Evolutionary conservation across 148 eudicot genomes (phyloP).

Genomic region (Persicaria maculosa): DNA sequence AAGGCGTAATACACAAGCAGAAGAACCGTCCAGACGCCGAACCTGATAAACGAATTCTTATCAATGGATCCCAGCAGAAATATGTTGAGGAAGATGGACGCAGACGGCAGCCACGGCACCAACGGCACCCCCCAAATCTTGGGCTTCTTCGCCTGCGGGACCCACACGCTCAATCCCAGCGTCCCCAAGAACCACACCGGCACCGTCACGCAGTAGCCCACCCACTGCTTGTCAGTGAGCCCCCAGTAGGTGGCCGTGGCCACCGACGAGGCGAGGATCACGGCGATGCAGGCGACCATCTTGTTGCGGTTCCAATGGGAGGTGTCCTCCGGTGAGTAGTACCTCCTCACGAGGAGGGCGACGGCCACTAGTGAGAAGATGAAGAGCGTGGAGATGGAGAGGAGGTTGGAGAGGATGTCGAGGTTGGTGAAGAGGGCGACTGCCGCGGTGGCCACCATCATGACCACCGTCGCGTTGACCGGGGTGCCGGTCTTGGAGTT

Average conservation of each 20-base stretch:
- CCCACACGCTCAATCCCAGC: slow-evolving; percentile 19
- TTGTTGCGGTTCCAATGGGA: slow-evolving; percentile 42
- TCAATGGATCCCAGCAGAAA: slow-evolving; percentile 64
- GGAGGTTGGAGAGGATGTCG: slow-evolving; percentile 35
- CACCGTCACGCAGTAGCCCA: slow-evolving; percentile 31
- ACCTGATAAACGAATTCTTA: slow-evolving; percentile 37
- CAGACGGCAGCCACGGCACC: slow-evolving; percentile 62
- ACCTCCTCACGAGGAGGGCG: slow-evolving; percentile 39
- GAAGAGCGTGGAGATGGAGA: slow-evolving; percentile 48
- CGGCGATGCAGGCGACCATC: slow-evolving; percentile 21
- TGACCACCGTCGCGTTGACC: slow-evolving; percentile 37
- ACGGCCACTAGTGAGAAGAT: slow-evolving; percentile 45
- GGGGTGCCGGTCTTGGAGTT: slow-evolving; percentile 48
- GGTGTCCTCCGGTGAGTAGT: slow-evolving; percentile 38
- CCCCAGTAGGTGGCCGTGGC: slow-evolving; percentile 35
- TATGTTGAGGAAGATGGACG: slow-evolving; percentile 49
- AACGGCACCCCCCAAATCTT: slow-evolving; percentile 53
- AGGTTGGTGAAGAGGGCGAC: slow-evolving; percentile 41
- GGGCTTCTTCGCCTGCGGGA: slow-evolving; percentile 43
- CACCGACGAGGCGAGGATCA: slow-evolving; percentile 30
- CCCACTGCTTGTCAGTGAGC: slow-evolving; percentile 18
- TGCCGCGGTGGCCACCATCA: slow-evolving; percentile 38
- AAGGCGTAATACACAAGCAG: slow-evolving; percentile 41
- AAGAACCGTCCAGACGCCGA: slow-evolving; percentile 38
- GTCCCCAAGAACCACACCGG: slow-evolving; percentile 43